Evolutionary conservation across 257 asterid species (phyloP), one percentile per base, ranked within the genome.

Genomic region (Primulina huaijiensis): DNA sequence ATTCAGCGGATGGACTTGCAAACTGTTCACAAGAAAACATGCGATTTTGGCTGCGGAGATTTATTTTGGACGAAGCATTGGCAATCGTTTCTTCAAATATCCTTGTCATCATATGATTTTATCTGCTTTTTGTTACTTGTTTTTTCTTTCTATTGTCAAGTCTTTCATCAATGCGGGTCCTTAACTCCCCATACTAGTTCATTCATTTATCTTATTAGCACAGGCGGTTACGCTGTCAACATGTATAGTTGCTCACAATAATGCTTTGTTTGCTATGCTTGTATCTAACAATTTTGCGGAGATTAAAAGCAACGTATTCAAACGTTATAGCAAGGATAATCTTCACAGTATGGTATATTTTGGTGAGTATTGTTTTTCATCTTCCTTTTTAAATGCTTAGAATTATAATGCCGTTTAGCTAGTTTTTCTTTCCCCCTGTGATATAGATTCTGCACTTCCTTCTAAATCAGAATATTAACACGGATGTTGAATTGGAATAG

Each of bases 201-300:
- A 94, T 85, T 91, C 97, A 67, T 91, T 85, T 73, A 80, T 91
- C 79, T 83, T 94, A 79, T 88, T 89, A 89, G 97, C 92, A 83
- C 99, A 94, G 92, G 97, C 97, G 30, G 87, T 91, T 67, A 88
- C 99, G 58, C 68, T 94, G 79, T 91, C 99, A 29, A 89, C 97
- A 17, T 94, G 99, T 76, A 91, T 94, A 81, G 97, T 91, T 89
- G 90, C 99, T 75, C 99, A 91, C 74, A 94, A 94, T 64, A 94
- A 94, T 67, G 93, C 97, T 60, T 81, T 94, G 72, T 86, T 92
- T 70, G 95, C 97, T 56, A 84, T 94, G 92, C 93, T 94, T n/a
- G 90, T 94, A 68, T 91, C 99, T 9, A 94, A 89, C 89, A 94
- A 94, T 82, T 94, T 94, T 79, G 92, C 96, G 11, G 99, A 94